These are phyloP conservation scores for Cryphonectria nitschkei DNA, from an alignment of 2,329 filamentous ascomycete species.

Conservation along the genomic window DNA sequence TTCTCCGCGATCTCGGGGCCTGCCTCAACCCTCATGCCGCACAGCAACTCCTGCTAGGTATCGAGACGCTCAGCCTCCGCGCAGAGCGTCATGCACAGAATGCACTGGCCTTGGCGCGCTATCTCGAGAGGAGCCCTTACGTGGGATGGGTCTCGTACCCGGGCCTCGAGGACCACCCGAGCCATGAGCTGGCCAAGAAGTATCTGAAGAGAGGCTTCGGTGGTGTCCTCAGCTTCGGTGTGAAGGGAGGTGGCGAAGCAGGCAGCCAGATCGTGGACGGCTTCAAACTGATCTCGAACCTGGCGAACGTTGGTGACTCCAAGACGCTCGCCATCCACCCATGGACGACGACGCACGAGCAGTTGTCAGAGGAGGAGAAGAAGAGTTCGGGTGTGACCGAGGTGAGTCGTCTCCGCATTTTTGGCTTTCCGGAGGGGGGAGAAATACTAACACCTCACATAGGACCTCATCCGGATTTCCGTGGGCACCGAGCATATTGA, in stretches of 20 bases:
- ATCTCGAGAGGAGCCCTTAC: conserved; percentile 80
- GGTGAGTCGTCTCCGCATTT: conserved; percentile 42
- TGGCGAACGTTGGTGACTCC: conserved; percentile 94
- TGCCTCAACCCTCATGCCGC: conserved; percentile 87
- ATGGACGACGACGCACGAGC: conserved; percentile 94
- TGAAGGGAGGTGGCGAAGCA: conserved; percentile 83
- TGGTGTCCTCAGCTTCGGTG: conserved; percentile 89
- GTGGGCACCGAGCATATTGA: conserved; percentile 97
- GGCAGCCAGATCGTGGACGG: conserved; percentile 89
- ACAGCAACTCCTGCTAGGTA: conserved; percentile 85
- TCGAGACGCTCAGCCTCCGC: conserved; percentile 87
- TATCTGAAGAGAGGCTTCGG: conserved; percentile 86
- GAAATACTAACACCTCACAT: conserved; percentile 24
- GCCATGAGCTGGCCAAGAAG: conserved; percentile 80
- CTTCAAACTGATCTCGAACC: conserved; percentile 93
- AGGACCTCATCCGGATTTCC: conserved; percentile 92
- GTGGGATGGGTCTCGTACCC: conserved; percentile 95
- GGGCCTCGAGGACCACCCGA: conserved; percentile 80
- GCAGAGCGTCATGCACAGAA: conserved; percentile 87
- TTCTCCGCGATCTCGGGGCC: conserved; percentile 83
- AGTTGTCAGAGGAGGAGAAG: conserved; percentile 83
- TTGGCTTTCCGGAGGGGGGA: neutral
- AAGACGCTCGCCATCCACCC: conserved; percentile 96
- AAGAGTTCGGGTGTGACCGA: conserved; percentile 79
- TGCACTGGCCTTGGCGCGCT: conserved; percentile 76